A percentile compares a stretch with the other conserved stretches of the same genome.
phyloP scores from a whole-genome alignment of 768 basidiomycete species.

The Rhizopogon rudus region DNA sequence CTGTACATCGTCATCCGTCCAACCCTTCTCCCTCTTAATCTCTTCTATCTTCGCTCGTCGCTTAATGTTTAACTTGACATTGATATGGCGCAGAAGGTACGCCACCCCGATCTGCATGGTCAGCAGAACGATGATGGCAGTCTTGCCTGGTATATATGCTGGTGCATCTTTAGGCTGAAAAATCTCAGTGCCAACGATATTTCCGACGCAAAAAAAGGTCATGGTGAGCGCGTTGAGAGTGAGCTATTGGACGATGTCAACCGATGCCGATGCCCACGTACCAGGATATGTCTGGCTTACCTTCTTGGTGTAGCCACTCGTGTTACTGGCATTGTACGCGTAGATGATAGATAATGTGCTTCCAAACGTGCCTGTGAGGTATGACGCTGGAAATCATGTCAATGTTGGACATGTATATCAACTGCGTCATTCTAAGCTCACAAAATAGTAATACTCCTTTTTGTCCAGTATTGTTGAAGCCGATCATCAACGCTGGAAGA shows the following conservation, averaged over 20 bases:
- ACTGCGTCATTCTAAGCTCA: conserved; percentile 1
- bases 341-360: conserved; percentile 20
- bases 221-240: conserved; percentile 17
- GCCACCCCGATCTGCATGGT: conserved; percentile 17
- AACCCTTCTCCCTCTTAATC: conserved; percentile 12
- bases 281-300: neutral
- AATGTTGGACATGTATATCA: neutral
- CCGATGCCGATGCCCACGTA: neutral
- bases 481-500: conserved; percentile 16
- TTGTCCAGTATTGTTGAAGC: conserved; percentile 13
- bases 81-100: conserved; percentile 14
- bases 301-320: conserved; percentile 25
- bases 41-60: conserved; percentile 10
- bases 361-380: conserved; percentile 19
- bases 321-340: conserved; percentile 22
- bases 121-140: conserved; percentile 26
- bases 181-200: conserved; percentile 20
- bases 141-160: conserved; percentile 29
- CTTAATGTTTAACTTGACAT: conserved; percentile 19
- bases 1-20: conserved; percentile 19
- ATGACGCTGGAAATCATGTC: conserved; percentile 9
- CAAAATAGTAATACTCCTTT: conserved; percentile 18
- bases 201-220: conserved; percentile 14
- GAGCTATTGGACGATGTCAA: conserved; percentile 4
- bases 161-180: conserved; percentile 21